Base-by-base conservation (phyloP, 148 eudicot species). In the Pharnaceum exiguum region DNA sequence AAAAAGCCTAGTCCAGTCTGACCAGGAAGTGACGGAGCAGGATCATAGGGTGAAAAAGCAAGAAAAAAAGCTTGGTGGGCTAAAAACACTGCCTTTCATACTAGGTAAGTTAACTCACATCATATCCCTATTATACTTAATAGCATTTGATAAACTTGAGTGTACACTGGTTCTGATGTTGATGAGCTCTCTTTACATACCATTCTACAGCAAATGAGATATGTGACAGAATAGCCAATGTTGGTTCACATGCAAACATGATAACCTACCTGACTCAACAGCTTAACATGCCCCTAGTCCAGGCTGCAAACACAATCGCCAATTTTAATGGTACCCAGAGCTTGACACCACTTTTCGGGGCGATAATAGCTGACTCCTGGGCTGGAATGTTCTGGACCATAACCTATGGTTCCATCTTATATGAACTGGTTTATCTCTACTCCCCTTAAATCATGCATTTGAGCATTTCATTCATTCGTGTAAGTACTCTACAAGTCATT, bases 381-480 rank as follows among this genome's bases (percentile, higher is more conserved):
- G 77, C 79, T 33, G 90, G 90, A 18, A 69, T 77, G 15, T 84
- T 77, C 37, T 80, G 77, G 81, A 84, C 90, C 15, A 77, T 84
- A 35, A 57, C 80, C 32, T 39, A 75, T 19, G 86, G 81, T 50
- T 75, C 73, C 7, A 37, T 80, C 28, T 22, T 84, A 31, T 84
- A 78, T 64, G 65, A 57, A 60, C 29, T 84, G 80, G 90, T 83
- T 29, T 19, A 10, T 29, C 26, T 51, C 36, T 36, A 6, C 46
- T 28, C 5, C 26, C 45, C 22, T 27, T 49, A n/a, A n/a, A n/a
- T n/a, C n/a, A n/a, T n/a, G n/a, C n/a, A n/a, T 37, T 46, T 12
- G 25, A 17, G 12, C 23, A 24, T 19, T 9, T 22, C 15, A 10
- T 19, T 19, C 23, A 45, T 9, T 16, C 22, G 2, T 16, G 16